These are phyloP conservation scores for Myriosclerotinia scirpicola DNA, from an alignment of 2,329 filamentous ascomycete genomes.

Conservation along the genomic window DNA sequence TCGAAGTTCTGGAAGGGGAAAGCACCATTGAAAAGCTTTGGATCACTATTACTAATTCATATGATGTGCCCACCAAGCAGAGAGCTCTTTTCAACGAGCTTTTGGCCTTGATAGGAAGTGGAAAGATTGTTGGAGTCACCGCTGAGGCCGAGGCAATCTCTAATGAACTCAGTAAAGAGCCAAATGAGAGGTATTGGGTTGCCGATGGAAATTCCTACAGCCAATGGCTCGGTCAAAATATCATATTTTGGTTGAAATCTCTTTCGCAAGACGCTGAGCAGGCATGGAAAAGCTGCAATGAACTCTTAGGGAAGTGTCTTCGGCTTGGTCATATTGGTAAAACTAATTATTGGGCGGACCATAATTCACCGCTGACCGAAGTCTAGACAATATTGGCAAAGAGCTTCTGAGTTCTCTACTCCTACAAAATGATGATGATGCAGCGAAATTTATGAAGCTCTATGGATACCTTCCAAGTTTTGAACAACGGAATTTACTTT, in stretches of 20 bases:
- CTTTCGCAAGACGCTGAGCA: conserved; percentile 29
- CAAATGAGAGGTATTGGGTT: conserved; percentile 37
- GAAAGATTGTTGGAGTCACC: conserved; percentile 56
- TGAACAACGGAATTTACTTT: conserved; percentile 39
- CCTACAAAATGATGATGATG: conserved; percentile 30
- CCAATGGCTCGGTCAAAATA: conserved; percentile 39
- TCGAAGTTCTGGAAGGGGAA: conserved; percentile 46
- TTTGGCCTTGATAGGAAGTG: conserved; percentile 57
- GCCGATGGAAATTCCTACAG: conserved; percentile 37
- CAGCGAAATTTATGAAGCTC: conserved; percentile 32
- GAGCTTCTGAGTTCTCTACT: conserved; percentile 34
- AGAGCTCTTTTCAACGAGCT: conserved; percentile 64
- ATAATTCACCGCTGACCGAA: conserved; percentile 23
- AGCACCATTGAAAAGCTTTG: conserved; percentile 47
- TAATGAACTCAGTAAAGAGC: conserved; percentile 37
- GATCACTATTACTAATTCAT: conserved; percentile 43
- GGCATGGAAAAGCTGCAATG: conserved; percentile 35
- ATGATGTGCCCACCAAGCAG: conserved; percentile 45
- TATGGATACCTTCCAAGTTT: conserved; percentile 33
- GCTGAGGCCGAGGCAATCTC: conserved; percentile 54
- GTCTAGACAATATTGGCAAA: conserved; percentile 35
- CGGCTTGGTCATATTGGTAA: conserved; percentile 40
- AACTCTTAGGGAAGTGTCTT: conserved; percentile 38
- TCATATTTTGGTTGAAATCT: conserved; percentile 34
- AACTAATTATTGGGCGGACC: neutral